Evolutionary conservation across 805 yeast genomes (phyloP).

Genomic region (Wickerhamiella sergipiensis): DNA sequence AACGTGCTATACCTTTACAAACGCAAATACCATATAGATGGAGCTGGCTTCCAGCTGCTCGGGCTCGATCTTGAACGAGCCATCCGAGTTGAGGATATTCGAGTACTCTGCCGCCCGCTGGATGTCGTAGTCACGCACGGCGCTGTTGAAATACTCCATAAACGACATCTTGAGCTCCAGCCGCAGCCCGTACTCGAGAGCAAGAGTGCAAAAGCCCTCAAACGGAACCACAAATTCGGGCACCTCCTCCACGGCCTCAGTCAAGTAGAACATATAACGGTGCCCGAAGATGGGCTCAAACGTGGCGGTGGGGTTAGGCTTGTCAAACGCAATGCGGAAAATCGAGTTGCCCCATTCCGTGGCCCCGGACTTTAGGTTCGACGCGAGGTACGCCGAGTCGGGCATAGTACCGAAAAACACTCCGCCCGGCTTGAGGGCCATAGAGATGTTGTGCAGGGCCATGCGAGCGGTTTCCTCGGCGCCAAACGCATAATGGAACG

Average conservation of each 20-base stretch:
- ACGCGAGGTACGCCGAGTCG: conserved; percentile 56
- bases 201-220: conserved; percentile 68
- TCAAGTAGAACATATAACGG: conserved; percentile 62
- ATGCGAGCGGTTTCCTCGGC: conserved; percentile 65
- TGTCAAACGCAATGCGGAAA: conserved; percentile 69
- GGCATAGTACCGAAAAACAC: conserved; percentile 89
- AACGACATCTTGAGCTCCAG: conserved; percentile 64
- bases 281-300: conserved; percentile 51
- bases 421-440: conserved; percentile 71
- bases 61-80: conserved; percentile 75
- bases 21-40: conserved; percentile 75
- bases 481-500: conserved; percentile 90
- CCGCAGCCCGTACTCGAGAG: conserved; percentile 69
- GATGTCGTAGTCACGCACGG: conserved; percentile 37
- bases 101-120: conserved; percentile 21
- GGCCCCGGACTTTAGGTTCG: conserved; percentile 37
- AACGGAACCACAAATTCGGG: conserved; percentile 96
- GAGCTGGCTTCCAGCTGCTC: conserved; percentile 78
- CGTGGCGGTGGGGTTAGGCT: conserved; percentile 32
- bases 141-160: conserved; percentile 66
- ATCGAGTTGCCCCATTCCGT: conserved; percentile 74
- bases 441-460: conserved; percentile 59
- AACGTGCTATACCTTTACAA: conserved; percentile 27
- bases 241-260: conserved; percentile 91
- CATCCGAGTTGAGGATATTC: conserved; percentile 55